Conservation (phyloP, 371 early-diverging fungal genomes). For the Haplosporangium sp. region DNA sequence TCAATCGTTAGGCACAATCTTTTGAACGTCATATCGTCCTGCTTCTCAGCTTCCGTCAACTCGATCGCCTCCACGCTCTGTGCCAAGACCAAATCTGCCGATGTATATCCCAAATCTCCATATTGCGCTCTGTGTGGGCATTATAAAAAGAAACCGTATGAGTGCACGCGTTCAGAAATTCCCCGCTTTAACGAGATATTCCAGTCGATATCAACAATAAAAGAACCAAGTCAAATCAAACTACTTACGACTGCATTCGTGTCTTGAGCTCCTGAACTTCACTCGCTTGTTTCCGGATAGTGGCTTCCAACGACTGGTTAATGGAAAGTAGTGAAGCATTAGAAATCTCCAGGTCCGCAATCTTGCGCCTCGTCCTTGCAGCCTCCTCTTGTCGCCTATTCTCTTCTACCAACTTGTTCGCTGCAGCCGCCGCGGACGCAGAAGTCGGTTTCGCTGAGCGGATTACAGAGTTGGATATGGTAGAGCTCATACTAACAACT, state of each 20-base stretch:
- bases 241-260: slow-evolving; percentile 56
- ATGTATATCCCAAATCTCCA: slow-evolving; percentile 20
- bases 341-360: slow-evolving; percentile 65
- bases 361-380: slow-evolving; percentile 55
- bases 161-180: not conserved
- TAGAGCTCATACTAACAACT: slow-evolving; percentile 17
- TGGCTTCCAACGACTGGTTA: slow-evolving; percentile 59
- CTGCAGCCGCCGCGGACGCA: slow-evolving; percentile 14
- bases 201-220: not conserved
- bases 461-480: not conserved
- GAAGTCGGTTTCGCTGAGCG: slow-evolving; percentile 6
- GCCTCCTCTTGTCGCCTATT: slow-evolving; percentile 35
- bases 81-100: slow-evolving; percentile 37
- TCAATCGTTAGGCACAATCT: slow-evolving; percentile 43
- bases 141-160: not conserved
- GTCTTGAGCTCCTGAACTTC: slow-evolving; percentile 59
- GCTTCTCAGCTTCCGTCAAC: slow-evolving; percentile 39
- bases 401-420: slow-evolving; percentile 32
- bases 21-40: slow-evolving; percentile 45
- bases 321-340: slow-evolving; percentile 59
- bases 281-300: slow-evolving; percentile 56
- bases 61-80: slow-evolving; percentile 45
- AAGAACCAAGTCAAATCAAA: not conserved
- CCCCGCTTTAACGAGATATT: no score
- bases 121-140: slow-evolving; percentile 17